These are phyloP conservation scores for Circinella minor DNA, from an alignment of 371 early-diverging fungal genomes.

Conservation along the genomic window DNA sequence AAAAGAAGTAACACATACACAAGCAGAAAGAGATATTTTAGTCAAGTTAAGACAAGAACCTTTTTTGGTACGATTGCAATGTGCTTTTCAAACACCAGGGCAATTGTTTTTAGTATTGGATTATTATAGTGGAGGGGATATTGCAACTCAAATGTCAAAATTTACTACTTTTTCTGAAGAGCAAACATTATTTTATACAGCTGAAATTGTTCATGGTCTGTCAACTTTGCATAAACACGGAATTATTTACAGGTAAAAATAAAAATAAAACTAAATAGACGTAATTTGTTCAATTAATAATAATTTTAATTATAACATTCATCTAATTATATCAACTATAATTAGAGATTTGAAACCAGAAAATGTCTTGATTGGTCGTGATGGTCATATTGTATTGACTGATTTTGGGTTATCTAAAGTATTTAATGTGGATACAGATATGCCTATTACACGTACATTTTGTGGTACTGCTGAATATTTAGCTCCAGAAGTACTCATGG, in stretches of 20 bases:
- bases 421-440: slow-evolving; percentile 37
- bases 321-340: too few species aligned
- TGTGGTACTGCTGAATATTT: slow-evolving; percentile 95
- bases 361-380: slow-evolving; percentile 75
- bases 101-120: slow-evolving; percentile 86
- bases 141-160: slow-evolving; percentile 79
- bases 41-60: slow-evolving; percentile 66
- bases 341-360: slow-evolving; percentile 82
- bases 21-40: slow-evolving; percentile 76
- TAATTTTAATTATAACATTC: too few species aligned
- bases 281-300: not conserved
- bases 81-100: slow-evolving; percentile 72
- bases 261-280: too few species aligned
- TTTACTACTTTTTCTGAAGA: slow-evolving; percentile 72
- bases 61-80: slow-evolving; percentile 73
- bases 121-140: slow-evolving; percentile 82
- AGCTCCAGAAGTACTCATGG: slow-evolving; percentile 90
- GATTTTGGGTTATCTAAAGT: slow-evolving; percentile 89
- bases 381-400: slow-evolving; percentile 87
- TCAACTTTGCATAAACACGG: slow-evolving; percentile 84
- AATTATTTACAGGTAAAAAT: slow-evolving; percentile 76
- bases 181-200: slow-evolving; percentile 82
- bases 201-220: slow-evolving; percentile 87
- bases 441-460: slow-evolving; percentile 80
- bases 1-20: slow-evolving; percentile 66